These are phyloP conservation scores for Sphagnum fallax DNA, from an alignment of 228 moss, liverwort and hornwort genomes.

Conservation along the genomic window DNA sequence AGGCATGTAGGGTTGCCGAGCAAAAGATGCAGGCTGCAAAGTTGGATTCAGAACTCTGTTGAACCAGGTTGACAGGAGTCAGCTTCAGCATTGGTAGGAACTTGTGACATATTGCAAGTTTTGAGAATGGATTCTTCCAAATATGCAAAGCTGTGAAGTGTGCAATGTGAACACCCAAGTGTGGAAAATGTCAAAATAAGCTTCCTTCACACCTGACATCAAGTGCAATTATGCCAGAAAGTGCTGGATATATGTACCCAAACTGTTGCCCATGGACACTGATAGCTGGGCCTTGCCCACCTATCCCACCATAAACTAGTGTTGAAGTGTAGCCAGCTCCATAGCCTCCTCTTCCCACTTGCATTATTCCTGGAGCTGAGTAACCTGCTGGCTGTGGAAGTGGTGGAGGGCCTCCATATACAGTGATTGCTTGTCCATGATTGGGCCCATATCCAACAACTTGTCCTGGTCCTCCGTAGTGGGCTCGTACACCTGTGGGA, in stretches of 20 bases:
- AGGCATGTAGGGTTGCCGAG: constrained; percentile 19
- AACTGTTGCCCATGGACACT: constrained; percentile 18
- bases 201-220: background rate
- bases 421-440: constrained; percentile 5
- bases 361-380: constrained; percentile 16
- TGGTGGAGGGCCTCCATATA: constrained; percentile 2
- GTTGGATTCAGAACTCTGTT: background rate
- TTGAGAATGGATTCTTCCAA: background rate
- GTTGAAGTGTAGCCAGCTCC: constrained; percentile 18
- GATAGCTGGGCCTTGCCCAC: constrained; percentile 15
- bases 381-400: constrained; percentile 14
- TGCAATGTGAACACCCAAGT: background rate
- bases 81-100: background rate
- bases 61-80: background rate
- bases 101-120: background rate
- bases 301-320: constrained; percentile 11
- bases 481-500: constrained; percentile 11
- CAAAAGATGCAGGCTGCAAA: constrained; percentile 7
- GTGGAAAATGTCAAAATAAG: background rate
- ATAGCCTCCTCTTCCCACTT: constrained; percentile 18
- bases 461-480: constrained; percentile 11
- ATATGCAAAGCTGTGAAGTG: background rate
- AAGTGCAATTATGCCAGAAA: too few relatives aligned
- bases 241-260: constrained; percentile 11
- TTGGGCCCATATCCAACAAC: constrained; percentile 11